Conservation (phyloP, 768 basidiomycete genomes). For the Pisolithus orientalis region DNA sequence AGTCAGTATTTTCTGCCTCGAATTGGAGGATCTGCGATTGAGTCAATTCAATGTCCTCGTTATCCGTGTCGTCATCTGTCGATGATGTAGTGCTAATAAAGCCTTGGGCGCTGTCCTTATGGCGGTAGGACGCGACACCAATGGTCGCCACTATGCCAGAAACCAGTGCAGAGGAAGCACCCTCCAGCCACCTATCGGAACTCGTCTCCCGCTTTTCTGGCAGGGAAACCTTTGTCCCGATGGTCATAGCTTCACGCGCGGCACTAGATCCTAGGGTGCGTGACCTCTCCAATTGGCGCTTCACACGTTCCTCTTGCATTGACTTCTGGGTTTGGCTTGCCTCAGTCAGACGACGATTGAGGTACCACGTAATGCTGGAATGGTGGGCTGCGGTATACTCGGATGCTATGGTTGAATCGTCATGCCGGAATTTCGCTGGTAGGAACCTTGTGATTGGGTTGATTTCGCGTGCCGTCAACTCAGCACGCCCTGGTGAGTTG, state of each 20-base stretch:
- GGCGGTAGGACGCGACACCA: slow-evolving; percentile 37
- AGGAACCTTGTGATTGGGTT: slow-evolving; percentile 66
- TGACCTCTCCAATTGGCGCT: slow-evolving; percentile 79
- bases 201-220: slow-evolving; percentile 13
- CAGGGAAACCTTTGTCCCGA: slow-evolving; percentile 28
- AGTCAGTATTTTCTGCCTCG: slow-evolving; percentile 83
- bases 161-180: slow-evolving; percentile 47
- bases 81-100: slow-evolving; percentile 28
- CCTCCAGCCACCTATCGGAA: slow-evolving; percentile 55
- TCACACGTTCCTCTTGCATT: slow-evolving; percentile 91
- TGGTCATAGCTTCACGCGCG: slow-evolving; percentile 51
- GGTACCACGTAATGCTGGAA: slow-evolving; percentile 87
- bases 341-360: slow-evolving; percentile 74
- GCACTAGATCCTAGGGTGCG: slow-evolving; percentile 80
- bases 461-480: slow-evolving; percentile 56
- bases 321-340: slow-evolving; percentile 75
- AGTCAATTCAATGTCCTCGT: slow-evolving; percentile 77
- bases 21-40: slow-evolving; percentile 89
- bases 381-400: slow-evolving; percentile 85
- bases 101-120: slow-evolving; percentile 16
- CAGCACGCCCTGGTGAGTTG: slow-evolving; percentile 49
- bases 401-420: slow-evolving; percentile 44
- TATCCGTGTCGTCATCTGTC: slow-evolving; percentile 51
- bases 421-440: slow-evolving; percentile 61
- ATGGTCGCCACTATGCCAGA: slow-evolving; percentile 56